These are phyloP conservation scores for Afroboletus lepidellus DNA, from an alignment of 1,284 basidiomycete species.

Conservation along the genomic window DNA sequence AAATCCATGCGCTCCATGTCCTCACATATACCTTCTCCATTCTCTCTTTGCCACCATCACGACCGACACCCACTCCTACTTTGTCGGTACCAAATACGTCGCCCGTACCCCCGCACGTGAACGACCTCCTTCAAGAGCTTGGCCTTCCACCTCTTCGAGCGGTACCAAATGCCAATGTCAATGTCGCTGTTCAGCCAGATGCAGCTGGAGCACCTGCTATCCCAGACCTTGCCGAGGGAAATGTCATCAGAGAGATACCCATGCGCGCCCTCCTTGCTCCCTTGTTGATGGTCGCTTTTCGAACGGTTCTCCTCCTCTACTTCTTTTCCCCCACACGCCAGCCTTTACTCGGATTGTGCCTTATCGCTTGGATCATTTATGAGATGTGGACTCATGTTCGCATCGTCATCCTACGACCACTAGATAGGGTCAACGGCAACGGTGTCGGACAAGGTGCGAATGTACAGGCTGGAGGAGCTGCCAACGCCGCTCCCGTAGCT, in stretches of 20 bases:
- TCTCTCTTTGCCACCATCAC: conserved; percentile 39
- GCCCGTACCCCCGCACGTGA: conserved; percentile 43
- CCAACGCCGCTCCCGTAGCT: conserved; percentile 12
- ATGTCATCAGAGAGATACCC: conserved; percentile 38
- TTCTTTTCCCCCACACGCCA: conserved; percentile 77
- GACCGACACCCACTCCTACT: conserved; percentile 25
- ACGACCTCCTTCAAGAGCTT: conserved; percentile 60
- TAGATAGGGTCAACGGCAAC: conserved; percentile 30
- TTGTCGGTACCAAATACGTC: conserved; percentile 7
- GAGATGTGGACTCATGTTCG: conserved; percentile 76
- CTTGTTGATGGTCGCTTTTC: conserved; percentile 62
- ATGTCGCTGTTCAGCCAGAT: conserved; percentile 23
- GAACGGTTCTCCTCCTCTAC: conserved; percentile 70
- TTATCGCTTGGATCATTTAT: conserved; percentile 70
- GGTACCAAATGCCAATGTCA: conserved; percentile 31
- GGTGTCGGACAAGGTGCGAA: conserved; percentile 19
- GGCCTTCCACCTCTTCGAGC: conserved; percentile 53
- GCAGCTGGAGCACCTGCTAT: conserved; percentile 13
- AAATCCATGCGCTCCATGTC: conserved; percentile 66
- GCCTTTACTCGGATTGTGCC: conserved; percentile 64
- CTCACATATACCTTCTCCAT: conserved; percentile 70
- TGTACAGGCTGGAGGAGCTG: conserved; percentile 19
- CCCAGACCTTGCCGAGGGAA: conserved; percentile 25
- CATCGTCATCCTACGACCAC: conserved; percentile 46
- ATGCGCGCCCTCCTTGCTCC: conserved; percentile 57